Conservation (phyloP, 2,329 filamentous ascomycete genomes). For the Arthrobotrys sinensis region DNA sequence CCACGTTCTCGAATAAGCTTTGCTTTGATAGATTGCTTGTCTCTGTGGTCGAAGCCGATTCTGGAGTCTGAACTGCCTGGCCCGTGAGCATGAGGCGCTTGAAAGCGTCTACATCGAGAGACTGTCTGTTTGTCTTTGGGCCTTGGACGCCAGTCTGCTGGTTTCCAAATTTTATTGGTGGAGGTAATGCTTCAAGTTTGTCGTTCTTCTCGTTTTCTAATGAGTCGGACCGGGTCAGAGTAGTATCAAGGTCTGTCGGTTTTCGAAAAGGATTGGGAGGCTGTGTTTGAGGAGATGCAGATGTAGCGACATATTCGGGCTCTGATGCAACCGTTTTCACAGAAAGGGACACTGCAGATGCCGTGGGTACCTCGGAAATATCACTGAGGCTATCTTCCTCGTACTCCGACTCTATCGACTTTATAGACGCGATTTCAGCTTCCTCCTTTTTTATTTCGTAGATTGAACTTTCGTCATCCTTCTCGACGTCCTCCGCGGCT, state of each 20-base stretch:
- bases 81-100: constrained; percentile 83
- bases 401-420: constrained; percentile 52
- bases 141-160: constrained; percentile 64
- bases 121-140: constrained; percentile 66
- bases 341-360: constrained; percentile 37
- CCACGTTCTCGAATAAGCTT: constrained; percentile 35
- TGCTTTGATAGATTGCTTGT: constrained; percentile 64
- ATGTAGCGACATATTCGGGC: constrained; percentile 34
- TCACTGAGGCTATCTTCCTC: constrained; percentile 48
- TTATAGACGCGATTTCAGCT: constrained; percentile 33
- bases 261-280: constrained; percentile 58
- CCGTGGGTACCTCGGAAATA: constrained; percentile 37
- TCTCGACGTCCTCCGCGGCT: constrained; percentile 7
- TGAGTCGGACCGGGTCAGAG: constrained; percentile 6
- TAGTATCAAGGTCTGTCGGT: constrained; percentile 17
- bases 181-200: constrained; percentile 57
- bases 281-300: constrained; percentile 29
- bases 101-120: constrained; percentile 84
- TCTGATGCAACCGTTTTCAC: constrained; percentile 44
- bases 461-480: constrained; percentile 48
- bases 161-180: constrained; percentile 63
- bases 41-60: constrained; percentile 65
- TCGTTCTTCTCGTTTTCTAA: constrained; percentile 65
- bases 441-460: constrained; percentile 51
- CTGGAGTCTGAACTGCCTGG: constrained; percentile 68